Conservation (phyloP, 2,329 filamentous ascomycete species). For the Stachybotrys chlorohalonatus region DNA sequence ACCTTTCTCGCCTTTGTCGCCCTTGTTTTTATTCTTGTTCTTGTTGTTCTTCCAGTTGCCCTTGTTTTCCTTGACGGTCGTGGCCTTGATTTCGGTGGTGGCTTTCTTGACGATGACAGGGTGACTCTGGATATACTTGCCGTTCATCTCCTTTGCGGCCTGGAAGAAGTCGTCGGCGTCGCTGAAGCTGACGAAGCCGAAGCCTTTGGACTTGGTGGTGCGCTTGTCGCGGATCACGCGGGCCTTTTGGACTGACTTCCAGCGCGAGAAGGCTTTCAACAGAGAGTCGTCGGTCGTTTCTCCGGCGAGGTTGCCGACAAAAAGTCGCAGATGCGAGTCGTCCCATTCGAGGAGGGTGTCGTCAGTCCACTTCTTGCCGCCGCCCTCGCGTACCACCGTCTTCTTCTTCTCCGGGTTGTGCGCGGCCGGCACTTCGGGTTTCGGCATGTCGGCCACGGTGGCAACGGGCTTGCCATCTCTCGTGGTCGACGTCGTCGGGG, state of each 20-base stretch:
- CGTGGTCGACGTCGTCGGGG: constrained; percentile 19
- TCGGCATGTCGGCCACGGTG: constrained; percentile 17
- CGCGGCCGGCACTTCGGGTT: constrained; percentile 30
- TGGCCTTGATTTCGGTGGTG: constrained; percentile 82
- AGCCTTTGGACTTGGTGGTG: constrained; percentile 92
- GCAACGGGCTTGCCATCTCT: constrained; percentile 20
- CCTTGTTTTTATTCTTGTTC: constrained; percentile 25
- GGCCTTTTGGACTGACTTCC: constrained; percentile 82
- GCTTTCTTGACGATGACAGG: constrained; percentile 81
- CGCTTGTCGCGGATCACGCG: constrained; percentile 92
- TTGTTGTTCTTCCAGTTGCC: constrained; percentile 25
- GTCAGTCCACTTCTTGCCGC: constrained; percentile 90
- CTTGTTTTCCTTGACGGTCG: constrained; percentile 54
- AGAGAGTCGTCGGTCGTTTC: constrained; percentile 96
- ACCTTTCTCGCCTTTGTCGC: constrained; percentile 10
- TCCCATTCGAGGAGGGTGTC: constrained; percentile 89
- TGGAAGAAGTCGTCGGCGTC: constrained; percentile 95
- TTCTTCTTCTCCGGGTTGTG: constrained; percentile 58
- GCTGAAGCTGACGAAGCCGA: constrained; percentile 91
- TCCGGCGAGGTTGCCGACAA: constrained; percentile 92
- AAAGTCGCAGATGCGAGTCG: constrained; percentile 84
- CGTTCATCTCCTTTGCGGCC: constrained; percentile 95
- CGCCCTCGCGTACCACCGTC: constrained; percentile 81
- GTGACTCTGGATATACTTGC: constrained; percentile 98
- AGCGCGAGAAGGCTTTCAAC: constrained; percentile 85